Percentiles rank a stretch among this genome's conserved stretches.
Conservation (phyloP, 2,329 filamentous ascomycete genomes). For the Magnaporthiopsis incrustans region DNA sequence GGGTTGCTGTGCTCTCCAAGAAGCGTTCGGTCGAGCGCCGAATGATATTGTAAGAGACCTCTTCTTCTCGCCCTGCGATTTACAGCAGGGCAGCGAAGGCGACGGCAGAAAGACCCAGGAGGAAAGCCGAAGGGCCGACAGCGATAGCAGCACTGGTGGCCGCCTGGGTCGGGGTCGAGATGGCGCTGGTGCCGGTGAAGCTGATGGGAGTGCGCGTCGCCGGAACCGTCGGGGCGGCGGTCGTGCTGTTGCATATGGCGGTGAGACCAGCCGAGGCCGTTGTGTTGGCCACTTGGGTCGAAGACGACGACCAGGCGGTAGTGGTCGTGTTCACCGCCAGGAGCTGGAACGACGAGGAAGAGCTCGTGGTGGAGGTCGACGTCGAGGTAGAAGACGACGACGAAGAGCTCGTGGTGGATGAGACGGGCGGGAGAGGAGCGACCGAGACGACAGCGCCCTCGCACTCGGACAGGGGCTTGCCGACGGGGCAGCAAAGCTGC, state of each 20-base stretch:
- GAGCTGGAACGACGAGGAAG: neutral
- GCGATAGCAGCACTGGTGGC: neutral
- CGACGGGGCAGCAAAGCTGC: slow-evolving; percentile 55
- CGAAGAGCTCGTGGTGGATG: slow-evolving; percentile 17
- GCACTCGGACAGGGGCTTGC: slow-evolving; percentile 44
- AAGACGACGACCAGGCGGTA: neutral
- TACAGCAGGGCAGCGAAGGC: neutral
- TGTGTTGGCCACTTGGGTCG: neutral
- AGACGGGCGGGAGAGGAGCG: slow-evolving; percentile 28
- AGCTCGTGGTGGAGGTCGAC: neutral
- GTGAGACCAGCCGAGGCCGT: neutral
- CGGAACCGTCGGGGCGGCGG: neutral
- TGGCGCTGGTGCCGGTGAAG: neutral
- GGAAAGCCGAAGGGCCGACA: neutral
- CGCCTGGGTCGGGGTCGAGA: neutral
- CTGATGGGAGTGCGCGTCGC: neutral
- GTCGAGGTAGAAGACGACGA: neutral
- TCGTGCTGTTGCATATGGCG: neutral
- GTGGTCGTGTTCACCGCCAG: neutral
- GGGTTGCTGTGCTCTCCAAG: neutral
- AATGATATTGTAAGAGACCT: neutral
- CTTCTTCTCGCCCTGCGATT: neutral
- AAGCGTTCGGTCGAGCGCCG: neutral
- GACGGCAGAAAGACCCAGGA: too few species aligned
- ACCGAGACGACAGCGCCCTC: slow-evolving; percentile 44